Base-by-base conservation (phyloP, 768 basidiomycete genomes). In the Dioszegia hungarica region DNA sequence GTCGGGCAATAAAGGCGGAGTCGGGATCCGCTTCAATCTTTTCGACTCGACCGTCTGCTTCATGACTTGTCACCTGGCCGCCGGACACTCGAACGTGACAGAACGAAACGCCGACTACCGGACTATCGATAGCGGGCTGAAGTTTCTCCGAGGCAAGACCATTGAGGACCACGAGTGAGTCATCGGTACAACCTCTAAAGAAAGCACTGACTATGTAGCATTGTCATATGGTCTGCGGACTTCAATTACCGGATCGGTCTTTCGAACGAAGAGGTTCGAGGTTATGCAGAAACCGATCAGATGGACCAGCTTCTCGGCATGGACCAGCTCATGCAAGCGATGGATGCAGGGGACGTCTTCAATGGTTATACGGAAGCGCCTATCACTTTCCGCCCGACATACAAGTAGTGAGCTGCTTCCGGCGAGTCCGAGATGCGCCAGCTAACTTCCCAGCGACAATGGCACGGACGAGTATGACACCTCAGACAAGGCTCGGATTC, bases 401-500 rank as follows among this genome's bases (percentile, higher is more conserved):
- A 99, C 78, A 88, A 90, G 61, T 98, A 93, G 71, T 73, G 27
- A 37, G 68, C 69, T 85, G 88, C n/a, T n/a, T n/a, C n/a, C n/a
- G n/a, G 69, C 85, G 10, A 85, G 34, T 25, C 6, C 8, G 6
- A 27, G 15, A n/a, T 19, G 49, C 20, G 28, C 31, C 29, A 38
- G 44, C 61, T 67, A 48, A 63, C 48, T 14, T n/a, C 51, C 38
- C 36, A 77, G 75, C 58, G 78, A 78, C 58, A 75, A 75, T 45
- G 76, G 77, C 1, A 74, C 91, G 9, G 87, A 95, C 60, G 80
- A 81, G 45, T 99, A 97, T 73, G 95, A 99, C 74, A 88, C 90
- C 14, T 89, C 90, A 71, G 95, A 98, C 77, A 99, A 98, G 79
- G 84, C 86, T 82, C 83, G 95, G 24, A 87, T 95, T 70, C 95